Base-by-base conservation (phyloP, 805 yeast species). In the Naumovozyma baii region DNA sequence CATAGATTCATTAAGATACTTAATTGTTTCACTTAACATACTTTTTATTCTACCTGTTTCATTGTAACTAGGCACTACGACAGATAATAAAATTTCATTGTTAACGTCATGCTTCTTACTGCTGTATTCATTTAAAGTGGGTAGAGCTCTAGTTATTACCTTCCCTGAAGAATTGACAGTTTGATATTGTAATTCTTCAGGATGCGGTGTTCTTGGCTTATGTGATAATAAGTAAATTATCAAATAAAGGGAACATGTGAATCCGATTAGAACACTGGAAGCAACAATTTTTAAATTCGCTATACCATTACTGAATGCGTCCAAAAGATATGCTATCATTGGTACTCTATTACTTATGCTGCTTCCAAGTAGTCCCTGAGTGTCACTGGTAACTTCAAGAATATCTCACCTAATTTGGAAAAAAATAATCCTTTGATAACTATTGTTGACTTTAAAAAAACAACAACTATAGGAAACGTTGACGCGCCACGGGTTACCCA, bases 41-140 rank as follows among this genome's bases (percentile, higher is more conserved):
- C 63, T 57, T 25, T 73, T 72, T 44, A 92, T 70, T 39, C 98
- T 70, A 12, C 66, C 59, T 1, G 81, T 78, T 61, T 92, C 98
- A 55, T 92, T 92, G 55, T 74, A 92, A 57, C 96, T 86, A n/a
- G 98, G 98, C 4, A 92, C 75, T 5, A 92, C 87, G 18, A 92
- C 80, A 18, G 92, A 76, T 33, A 90, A 51, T 25, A 72, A 72
- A 18, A 83, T 68, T 2, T 58, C 67, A 29, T 66, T 68, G 5
- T 41, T 39, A 9, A 35, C 28, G n/a, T 40, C 28, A 13, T 45
- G 38, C 15, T 29, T 14, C 7, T 29, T n/a, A 8, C 9, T 29
- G 28, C 10, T 22, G 12, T 7, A 12, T 12, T 48, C 39, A 10
- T 42, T 42, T 8, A 45, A 49, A 41, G 44, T 37, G 37, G 55